These are phyloP conservation scores for Aquilaria agallochum DNA, from an alignment of 441 rosid species.

Conservation along the genomic window DNA sequence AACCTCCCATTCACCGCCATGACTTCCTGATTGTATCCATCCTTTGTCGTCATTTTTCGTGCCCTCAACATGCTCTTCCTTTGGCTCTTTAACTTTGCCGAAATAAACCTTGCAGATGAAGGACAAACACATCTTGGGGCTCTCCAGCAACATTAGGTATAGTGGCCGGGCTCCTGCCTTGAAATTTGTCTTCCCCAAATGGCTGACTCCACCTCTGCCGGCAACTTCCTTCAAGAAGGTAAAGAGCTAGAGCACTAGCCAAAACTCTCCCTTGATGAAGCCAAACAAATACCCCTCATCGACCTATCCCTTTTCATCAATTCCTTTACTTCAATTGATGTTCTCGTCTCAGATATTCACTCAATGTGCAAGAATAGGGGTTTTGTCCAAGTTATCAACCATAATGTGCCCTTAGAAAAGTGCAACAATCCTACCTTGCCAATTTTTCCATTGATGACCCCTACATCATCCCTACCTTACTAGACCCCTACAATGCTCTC, in stretches of 20 bases:
- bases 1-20: too few species aligned
- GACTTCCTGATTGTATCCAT: too few species aligned
- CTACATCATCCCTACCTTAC: slow-evolving; percentile 34
- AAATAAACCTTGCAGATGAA: too few species aligned
- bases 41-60: too few species aligned
- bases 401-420: slow-evolving; percentile 41
- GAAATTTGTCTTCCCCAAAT: too few species aligned
- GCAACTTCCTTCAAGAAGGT: too few species aligned
- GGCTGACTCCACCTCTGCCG: too few species aligned
- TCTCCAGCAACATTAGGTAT: too few species aligned
- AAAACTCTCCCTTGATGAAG: slow-evolving; percentile 14
- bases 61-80: too few species aligned
- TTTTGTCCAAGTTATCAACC: slow-evolving; percentile 62
- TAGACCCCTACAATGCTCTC: slow-evolving; percentile 27
- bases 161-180: too few species aligned
- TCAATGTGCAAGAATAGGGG: slow-evolving; percentile 64
- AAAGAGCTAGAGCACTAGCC: slow-evolving; percentile 52
- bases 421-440: slow-evolving; percentile 12
- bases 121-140: too few species aligned
- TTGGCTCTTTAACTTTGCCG: too few species aligned
- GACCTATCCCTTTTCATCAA: slow-evolving; percentile 35
- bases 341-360: slow-evolving; percentile 30
- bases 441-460: slow-evolving; percentile 38
- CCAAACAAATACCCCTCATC: slow-evolving; percentile 52
- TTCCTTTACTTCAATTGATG: slow-evolving; percentile 9